Evolutionary conservation across 768 basidiomycete species (phyloP).

Genomic region (Hemileccinum impolitum): DNA sequence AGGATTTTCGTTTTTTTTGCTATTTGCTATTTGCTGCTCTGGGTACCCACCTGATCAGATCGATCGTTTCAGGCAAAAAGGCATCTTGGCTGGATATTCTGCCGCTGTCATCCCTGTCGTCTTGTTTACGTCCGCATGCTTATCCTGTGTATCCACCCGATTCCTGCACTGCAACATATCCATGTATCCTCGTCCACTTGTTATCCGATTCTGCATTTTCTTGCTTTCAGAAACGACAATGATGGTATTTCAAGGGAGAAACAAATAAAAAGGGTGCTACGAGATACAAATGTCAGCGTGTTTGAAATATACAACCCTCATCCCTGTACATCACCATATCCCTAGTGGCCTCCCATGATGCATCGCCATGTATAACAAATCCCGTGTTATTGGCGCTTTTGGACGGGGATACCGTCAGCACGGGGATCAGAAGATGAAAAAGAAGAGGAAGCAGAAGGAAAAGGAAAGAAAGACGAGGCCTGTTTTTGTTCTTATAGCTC

Average conservation of each 20-base stretch:
- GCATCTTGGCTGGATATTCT: conserved; percentile 1
- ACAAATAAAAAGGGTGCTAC: neutral
- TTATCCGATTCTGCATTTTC: conserved; percentile 15
- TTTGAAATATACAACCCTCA: neutral
- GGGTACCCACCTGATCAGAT: conserved; percentile 10
- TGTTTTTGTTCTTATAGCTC: neutral
- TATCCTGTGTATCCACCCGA: conserved; percentile 19
- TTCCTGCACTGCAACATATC: conserved; percentile 5
- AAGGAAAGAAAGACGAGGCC: neutral
- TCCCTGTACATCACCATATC: neutral
- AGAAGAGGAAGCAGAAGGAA: neutral
- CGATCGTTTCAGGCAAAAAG: neutral
- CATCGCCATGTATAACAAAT: too few relatives aligned
- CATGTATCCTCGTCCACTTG: conserved; percentile 21
- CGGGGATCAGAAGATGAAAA: too few relatives aligned
- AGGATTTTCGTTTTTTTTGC: neutral
- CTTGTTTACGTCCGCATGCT: conserved; percentile 2
- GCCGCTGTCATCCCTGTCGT: neutral
- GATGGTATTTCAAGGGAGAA: neutral
- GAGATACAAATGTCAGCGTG: neutral
- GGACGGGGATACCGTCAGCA: too few relatives aligned
- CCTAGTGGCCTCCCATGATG: too few relatives aligned
- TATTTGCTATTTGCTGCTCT: neutral
- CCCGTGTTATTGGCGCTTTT: too few relatives aligned
- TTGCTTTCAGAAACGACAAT: neutral